Base-by-base conservation (phyloP, 257 asterid species). In the Datura wrightii region DNA sequence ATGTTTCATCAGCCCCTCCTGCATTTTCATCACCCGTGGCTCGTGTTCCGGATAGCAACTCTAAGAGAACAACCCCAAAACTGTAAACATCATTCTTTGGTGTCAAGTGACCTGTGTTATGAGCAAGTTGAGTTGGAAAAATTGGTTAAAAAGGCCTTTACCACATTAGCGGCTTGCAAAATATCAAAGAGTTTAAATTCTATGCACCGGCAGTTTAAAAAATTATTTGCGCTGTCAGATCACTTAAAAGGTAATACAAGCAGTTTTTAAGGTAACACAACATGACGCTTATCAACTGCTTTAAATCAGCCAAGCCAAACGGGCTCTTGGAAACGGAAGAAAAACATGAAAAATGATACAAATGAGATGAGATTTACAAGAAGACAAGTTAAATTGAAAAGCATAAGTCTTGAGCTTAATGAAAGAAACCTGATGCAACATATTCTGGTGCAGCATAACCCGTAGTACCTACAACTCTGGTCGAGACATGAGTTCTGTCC, bases 391-490 rank as follows among this genome's bases (percentile, higher is more conserved):
- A 55, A 55, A 14, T 2, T n/a, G 36, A 19, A 60, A 19, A 60
- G 5, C 13, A 60, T 60, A 60, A 60, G 37, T 60, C 31, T 24
- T 60, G 37, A 8, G 14, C 14, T 60, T 24, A 18, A 18, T 56
- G 76, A 84, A 56, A 42, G 74, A 46, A 81, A 91, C 94, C 97
- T 86, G 93, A 89, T 42, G 93, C 89, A 78, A 94, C 83, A 39
- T 92, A 94, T 85, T 94, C 97, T 0, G 97, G 97, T 54, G 97
- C 97, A 48, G 97, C 95, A 83, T 94, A 94, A 6, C 97, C 97
- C 62, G 59, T 86, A 24, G 97, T 94, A 18, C 97, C 95, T 3
- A 91, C 85, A 39, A 92, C 90, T 86, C 96, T 85, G 18, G 97
- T 92, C 19, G 97, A 91, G 41, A 94, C 91, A 79, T 92, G 97